These are phyloP conservation scores for Glycyrrhiza uralensis DNA, from an alignment of 306 rosid species.

Conservation along the genomic window DNA sequence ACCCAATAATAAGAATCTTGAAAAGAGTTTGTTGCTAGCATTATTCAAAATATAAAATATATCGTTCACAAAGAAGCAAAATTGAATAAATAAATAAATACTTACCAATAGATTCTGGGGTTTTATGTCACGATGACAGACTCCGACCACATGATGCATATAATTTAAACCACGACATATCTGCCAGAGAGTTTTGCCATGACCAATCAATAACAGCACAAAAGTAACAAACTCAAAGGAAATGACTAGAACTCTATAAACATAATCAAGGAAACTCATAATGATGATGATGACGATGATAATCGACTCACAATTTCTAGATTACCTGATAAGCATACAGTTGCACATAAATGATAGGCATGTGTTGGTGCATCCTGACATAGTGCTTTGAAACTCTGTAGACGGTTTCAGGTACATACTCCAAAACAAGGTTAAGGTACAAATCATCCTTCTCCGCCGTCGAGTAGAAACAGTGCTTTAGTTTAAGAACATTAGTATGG, in stretches of 20 bases:
- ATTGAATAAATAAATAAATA: background rate
- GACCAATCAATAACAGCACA: constrained; percentile 7
- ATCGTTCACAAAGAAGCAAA: background rate
- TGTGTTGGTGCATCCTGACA: constrained; percentile 60
- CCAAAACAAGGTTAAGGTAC: constrained; percentile 92
- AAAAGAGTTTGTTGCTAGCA: background rate
- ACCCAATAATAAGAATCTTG: too few relatives aligned
- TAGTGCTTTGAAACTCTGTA: constrained; percentile 86
- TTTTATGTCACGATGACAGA: constrained; percentile 93
- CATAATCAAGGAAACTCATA: background rate
- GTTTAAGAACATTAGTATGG: constrained; percentile 73
- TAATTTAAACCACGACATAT: constrained; percentile 89
- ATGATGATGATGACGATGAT: background rate
- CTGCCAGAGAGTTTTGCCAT: constrained; percentile 38
- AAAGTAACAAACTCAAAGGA: background rate
- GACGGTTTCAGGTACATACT: constrained; percentile 84
- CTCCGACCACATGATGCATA: constrained; percentile 81
- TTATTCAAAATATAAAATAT: background rate
- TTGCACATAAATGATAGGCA: constrained; percentile 71
- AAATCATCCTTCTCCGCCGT: constrained; percentile 77
- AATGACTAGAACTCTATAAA: background rate
- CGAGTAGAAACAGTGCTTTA: constrained; percentile 87
- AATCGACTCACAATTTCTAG: background rate
- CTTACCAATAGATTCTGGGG: constrained; percentile 96
- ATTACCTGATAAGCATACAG: constrained; percentile 85